These are phyloP conservation scores for Dryadomyces quercivorus DNA, from an alignment of 2,329 filamentous ascomycete genomes.

Conservation along the genomic window DNA sequence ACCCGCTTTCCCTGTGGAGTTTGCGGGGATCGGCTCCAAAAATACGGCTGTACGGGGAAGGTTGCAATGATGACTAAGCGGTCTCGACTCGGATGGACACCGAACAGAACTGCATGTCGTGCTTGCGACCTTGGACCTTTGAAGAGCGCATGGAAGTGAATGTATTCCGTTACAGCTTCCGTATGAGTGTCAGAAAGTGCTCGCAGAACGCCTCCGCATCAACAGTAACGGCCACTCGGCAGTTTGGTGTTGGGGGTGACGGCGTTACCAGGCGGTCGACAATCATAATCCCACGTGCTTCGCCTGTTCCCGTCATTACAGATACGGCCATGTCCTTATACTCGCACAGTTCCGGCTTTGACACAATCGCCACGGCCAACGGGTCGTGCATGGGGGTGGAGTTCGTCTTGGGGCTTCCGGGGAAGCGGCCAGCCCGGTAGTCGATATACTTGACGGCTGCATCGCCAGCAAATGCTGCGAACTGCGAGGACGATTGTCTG, in stretches of 20 bases:
- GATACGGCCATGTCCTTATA: neutral
- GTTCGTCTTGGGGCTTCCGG: neutral
- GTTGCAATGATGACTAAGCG: no score
- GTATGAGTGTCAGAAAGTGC: neutral
- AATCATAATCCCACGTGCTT: neutral
- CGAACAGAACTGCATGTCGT: neutral
- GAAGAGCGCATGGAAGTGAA: no score
- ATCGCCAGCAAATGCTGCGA: neutral
- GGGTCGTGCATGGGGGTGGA: neutral
- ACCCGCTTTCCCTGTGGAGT: no score
- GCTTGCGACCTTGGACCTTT: neutral
- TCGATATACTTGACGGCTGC: neutral
- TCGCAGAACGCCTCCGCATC: neutral
- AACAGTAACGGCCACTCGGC: neutral
- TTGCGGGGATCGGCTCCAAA: no score
- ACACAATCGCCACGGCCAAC: neutral
- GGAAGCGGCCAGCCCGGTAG: neutral
- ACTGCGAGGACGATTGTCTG: neutral
- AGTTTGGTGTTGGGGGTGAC: neutral
- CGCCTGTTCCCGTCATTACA: neutral
- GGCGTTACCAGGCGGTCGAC: neutral
- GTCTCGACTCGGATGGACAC: neutral
- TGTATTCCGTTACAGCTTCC: neutral
- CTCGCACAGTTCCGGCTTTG: neutral
- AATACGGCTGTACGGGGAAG: no score